Percentiles rank a stretch among this genome's conserved stretches.
Evolutionary conservation across 805 yeast genomes (phyloP).

Genomic region (Saccharomycopsis fermentans): DNA sequence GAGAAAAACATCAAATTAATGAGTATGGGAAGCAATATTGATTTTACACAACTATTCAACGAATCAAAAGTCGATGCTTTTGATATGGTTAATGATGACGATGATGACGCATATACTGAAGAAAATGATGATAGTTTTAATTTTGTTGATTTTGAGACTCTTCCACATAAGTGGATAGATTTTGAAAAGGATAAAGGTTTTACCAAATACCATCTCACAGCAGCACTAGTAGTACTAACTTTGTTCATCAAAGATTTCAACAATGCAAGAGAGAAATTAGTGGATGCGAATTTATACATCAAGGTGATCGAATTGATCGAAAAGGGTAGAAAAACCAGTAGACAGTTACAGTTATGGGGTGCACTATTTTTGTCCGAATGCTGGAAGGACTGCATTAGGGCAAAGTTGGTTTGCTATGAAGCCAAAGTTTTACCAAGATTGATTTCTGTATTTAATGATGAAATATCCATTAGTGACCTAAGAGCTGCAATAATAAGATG

Average conservation of each 20-base stretch:
- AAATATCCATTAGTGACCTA: constrained; percentile 86
- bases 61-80: neutral
- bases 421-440: constrained; percentile 52
- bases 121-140: neutral
- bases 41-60: neutral
- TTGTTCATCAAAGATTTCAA: constrained; percentile 74
- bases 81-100: constrained; percentile 2
- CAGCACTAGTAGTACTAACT: constrained; percentile 86
- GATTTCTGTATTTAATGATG: constrained; percentile 45
- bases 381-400: constrained; percentile 63
- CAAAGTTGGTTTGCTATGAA: constrained; percentile 58
- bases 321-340: constrained; percentile 3
- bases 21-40: neutral
- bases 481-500: constrained; percentile 75
- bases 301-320: constrained; percentile 13
- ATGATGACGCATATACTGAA: neutral
- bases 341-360: constrained; percentile 82
- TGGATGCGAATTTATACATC: constrained; percentile 59
- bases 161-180: constrained; percentile 13
- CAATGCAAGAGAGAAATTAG: constrained; percentile 71
- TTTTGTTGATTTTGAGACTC: constrained; percentile 12
- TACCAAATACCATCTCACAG: constrained; percentile 57
- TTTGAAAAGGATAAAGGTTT: constrained; percentile 8
- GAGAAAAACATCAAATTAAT: neutral
- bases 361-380: constrained; percentile 66